A percentile compares a stretch with the other conserved stretches of the same genome.
phyloP scores from a whole-genome alignment of 352 stramenopile species.

The Pythium angustatum region DNA sequence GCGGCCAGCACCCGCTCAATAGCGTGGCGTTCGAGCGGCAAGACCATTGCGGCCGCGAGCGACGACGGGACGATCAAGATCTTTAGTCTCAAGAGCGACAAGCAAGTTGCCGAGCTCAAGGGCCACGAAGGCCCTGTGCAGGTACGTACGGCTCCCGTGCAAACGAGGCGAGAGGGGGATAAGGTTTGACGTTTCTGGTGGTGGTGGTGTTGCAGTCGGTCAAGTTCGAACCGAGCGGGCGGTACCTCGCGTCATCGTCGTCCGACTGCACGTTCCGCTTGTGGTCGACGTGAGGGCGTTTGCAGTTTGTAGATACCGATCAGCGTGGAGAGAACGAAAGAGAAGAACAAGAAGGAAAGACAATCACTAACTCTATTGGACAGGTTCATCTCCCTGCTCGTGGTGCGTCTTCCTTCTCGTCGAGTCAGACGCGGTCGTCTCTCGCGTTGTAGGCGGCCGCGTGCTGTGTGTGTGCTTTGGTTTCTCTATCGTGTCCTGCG shows the following conservation, averaged over 20 bases:
- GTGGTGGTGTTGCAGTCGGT: conserved; percentile 72
- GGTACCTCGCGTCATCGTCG: conserved; percentile 89
- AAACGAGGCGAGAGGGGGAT: no score
- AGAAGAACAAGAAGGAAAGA: no score
- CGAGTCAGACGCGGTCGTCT: no score
- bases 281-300: conserved; percentile 54
- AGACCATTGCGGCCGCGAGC: conserved; percentile 79
- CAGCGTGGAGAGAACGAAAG: no score
- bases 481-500: not conserved
- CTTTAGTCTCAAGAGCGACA: conserved; percentile 79
- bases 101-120: conserved; percentile 75
- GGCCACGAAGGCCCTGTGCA: conserved; percentile 94
- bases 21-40: conserved; percentile 90
- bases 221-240: conserved; percentile 87
- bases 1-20: conserved; percentile 89
- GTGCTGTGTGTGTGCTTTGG: no score
- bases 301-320: no score
- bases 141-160: no score
- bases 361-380: conserved; percentile 13
- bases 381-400: not conserved
- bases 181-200: not conserved
- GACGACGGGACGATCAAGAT: conserved; percentile 92
- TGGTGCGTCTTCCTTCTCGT: not conserved
- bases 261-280: conserved; percentile 94
- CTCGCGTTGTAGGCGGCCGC: no score